Evolutionary conservation across 345 rosid species (phyloP).

Genomic region (Euphorbia tirucalli): DNA sequence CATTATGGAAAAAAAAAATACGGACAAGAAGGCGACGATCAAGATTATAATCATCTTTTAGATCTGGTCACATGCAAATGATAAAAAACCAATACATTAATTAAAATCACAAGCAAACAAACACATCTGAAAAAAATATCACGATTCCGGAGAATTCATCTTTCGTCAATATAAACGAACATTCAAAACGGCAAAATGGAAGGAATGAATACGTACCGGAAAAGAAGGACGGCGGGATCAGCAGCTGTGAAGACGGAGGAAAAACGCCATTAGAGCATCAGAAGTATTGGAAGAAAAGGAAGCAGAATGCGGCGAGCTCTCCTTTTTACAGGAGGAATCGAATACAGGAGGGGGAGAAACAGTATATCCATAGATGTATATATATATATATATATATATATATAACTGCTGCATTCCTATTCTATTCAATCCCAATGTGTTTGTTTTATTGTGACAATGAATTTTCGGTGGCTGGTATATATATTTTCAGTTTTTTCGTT

Average conservation of each 20-base stretch:
- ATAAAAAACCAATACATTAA: neutral
- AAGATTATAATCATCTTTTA: neutral
- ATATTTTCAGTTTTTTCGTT: no score
- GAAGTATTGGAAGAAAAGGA: conserved; percentile 6
- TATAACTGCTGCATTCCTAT: neutral
- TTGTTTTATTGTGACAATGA: conserved; percentile 27
- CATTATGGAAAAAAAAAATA: no score
- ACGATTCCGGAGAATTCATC: no score
- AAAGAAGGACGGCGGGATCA: conserved; percentile 13
- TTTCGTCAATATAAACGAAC: neutral
- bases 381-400: no score
- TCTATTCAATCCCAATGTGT: conserved; percentile 1
- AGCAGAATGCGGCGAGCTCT: neutral
- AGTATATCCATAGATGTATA: no score
- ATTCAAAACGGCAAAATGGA: neutral
- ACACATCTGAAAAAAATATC: neutral
- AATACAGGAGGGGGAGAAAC: no score
- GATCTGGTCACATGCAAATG: neutral
- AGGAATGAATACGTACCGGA: neutral
- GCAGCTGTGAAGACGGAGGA: conserved; percentile 1
- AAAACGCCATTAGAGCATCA: conserved; percentile 18
- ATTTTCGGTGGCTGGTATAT: conserved; percentile 20
- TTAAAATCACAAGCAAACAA: neutral
- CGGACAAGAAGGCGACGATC: no score
- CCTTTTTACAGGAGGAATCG: neutral